A percentile compares a stretch with the other conserved stretches of the same genome.
Conservation (phyloP, 108 stramenopile species). For the Cyclostephanos invisitatus region DNA sequence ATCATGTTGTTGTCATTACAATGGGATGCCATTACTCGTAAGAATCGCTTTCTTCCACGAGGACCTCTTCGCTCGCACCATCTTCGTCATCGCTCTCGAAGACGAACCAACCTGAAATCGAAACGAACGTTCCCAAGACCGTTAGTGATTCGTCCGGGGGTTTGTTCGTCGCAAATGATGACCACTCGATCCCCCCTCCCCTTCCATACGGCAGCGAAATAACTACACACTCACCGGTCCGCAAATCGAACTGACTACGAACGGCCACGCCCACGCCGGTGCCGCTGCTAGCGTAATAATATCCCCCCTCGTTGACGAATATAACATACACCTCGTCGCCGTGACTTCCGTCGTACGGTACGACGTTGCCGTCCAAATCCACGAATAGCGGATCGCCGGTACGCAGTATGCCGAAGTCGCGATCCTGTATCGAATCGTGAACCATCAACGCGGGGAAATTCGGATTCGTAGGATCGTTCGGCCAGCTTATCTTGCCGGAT, state of each 20-base stretch:
- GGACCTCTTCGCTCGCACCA: slow-evolving; percentile 29
- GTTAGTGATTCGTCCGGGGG: no score
- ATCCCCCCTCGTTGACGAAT: slow-evolving; percentile 89
- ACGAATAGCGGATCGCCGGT: slow-evolving; percentile 81
- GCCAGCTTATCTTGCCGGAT: slow-evolving; percentile 76
- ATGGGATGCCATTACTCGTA: slow-evolving; percentile 23
- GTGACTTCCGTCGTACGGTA: slow-evolving; percentile 81
- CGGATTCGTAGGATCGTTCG: slow-evolving; percentile 60
- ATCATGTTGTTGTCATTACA: no score
- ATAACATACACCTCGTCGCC: slow-evolving; percentile 69
- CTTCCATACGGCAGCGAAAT: neutral
- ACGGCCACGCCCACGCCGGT: slow-evolving; percentile 79
- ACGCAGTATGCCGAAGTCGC: slow-evolving; percentile 57
- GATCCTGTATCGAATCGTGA: slow-evolving; percentile 76
- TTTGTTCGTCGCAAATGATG: neutral
- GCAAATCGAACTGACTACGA: slow-evolving; percentile 55
- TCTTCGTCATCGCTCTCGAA: slow-evolving; percentile 40
- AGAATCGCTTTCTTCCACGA: slow-evolving; percentile 39
- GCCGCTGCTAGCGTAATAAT: slow-evolving; percentile 79
- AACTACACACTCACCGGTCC: slow-evolving; percentile 30
- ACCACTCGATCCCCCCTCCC: neutral
- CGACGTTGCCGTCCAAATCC: slow-evolving; percentile 57
- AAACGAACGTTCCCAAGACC: no score
- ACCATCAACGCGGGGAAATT: slow-evolving; percentile 60
- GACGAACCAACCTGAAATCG: slow-evolving; percentile 28